These are phyloP conservation scores for Fagopyrum homotropicum DNA, from an alignment of 148 eudicot genomes.

Conservation along the genomic window DNA sequence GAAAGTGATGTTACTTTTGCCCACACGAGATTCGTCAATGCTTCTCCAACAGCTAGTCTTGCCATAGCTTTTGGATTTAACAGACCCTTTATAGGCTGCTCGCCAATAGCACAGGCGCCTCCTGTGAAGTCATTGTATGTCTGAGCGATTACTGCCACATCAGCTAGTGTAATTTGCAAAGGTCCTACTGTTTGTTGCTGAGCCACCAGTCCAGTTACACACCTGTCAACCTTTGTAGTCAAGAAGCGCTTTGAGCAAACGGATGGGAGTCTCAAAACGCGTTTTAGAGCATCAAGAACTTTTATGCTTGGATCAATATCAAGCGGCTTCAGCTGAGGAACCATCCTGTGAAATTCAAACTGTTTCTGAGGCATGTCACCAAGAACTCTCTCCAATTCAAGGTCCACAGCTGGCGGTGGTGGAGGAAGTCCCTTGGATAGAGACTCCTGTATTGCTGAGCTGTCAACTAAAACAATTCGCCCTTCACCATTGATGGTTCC, in stretches of 20 bases:
- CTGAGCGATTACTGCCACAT: constrained; percentile 89
- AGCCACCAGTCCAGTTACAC: constrained; percentile 94
- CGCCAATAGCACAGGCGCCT: constrained; percentile 90
- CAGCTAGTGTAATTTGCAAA: constrained; percentile 64
- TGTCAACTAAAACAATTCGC: constrained; percentile 55
- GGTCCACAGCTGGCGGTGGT: constrained; percentile 78
- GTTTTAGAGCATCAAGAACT: constrained; percentile 58
- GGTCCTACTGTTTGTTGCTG: constrained; percentile 97
- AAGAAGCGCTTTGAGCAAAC: constrained; percentile 79
- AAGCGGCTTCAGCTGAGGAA: constrained; percentile 42
- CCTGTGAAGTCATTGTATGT: constrained; percentile 62
- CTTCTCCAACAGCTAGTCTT: constrained; percentile 85
- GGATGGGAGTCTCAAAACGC: constrained; percentile 78
- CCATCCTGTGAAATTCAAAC: constrained; percentile 55
- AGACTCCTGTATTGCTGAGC: constrained; percentile 37
- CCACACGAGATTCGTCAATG: constrained; percentile 86
- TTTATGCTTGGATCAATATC: constrained; percentile 69
- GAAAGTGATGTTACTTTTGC: constrained; percentile 76
- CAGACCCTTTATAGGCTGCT: constrained; percentile 86
- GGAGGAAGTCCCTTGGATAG: too few species aligned
- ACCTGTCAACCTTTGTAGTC: constrained; percentile 84
- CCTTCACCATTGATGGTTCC: constrained; percentile 78
- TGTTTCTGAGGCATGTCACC: constrained; percentile 93
- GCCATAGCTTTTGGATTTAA: constrained; percentile 89
- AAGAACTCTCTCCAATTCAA: constrained; percentile 85